Evolutionary conservation across 2,329 filamentous ascomycete species (phyloP).

Genomic region (Myrmaecium sp.): DNA sequence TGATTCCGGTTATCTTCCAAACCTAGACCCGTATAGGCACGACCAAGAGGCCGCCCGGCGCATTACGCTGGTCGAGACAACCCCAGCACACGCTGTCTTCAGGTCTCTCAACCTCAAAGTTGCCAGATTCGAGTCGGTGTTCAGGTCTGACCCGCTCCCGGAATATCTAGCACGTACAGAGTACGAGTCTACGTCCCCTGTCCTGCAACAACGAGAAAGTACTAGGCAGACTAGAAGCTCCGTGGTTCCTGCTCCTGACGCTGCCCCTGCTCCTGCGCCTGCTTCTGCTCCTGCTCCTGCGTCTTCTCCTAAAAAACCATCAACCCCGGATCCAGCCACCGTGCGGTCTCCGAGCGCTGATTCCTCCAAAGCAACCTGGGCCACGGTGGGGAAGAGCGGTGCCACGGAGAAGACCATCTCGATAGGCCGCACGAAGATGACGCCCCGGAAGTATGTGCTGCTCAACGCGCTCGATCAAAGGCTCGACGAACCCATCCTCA

Average conservation of each 20-base stretch:
- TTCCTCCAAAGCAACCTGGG: constrained; percentile 15
- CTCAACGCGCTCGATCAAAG: constrained; percentile 26
- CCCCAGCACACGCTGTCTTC: constrained; percentile 25
- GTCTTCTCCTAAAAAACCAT: constrained; percentile 5
- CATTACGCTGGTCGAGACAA: constrained; percentile 29
- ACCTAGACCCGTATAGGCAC: constrained; percentile 28
- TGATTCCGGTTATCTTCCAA: constrained; percentile 29
- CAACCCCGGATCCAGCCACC: constrained; percentile 4
- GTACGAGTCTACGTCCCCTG: constrained; percentile 1
- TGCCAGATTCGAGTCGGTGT: constrained; percentile 23
- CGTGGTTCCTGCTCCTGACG: constrained; percentile 4
- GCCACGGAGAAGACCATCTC: constrained; percentile 76
- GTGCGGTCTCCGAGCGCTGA: constrained; percentile 5
- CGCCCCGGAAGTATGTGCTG: constrained; percentile 19
- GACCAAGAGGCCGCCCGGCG: constrained; percentile 19
- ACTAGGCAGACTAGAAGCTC: no score
- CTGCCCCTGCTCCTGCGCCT: constrained; percentile 5
- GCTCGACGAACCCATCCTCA: constrained; percentile 22
- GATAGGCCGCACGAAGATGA: constrained; percentile 16
- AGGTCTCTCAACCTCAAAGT: constrained; percentile 22
- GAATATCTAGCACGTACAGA: constrained; percentile 7
- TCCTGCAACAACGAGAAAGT: constrained; percentile 1
- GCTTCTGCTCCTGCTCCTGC: constrained; percentile 6
- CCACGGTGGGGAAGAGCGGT: constrained; percentile 40
- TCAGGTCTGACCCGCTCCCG: constrained; percentile 25